Evolutionary conservation across 345 rosid species (phyloP).

Genomic region (Nasturtium officinale): DNA sequence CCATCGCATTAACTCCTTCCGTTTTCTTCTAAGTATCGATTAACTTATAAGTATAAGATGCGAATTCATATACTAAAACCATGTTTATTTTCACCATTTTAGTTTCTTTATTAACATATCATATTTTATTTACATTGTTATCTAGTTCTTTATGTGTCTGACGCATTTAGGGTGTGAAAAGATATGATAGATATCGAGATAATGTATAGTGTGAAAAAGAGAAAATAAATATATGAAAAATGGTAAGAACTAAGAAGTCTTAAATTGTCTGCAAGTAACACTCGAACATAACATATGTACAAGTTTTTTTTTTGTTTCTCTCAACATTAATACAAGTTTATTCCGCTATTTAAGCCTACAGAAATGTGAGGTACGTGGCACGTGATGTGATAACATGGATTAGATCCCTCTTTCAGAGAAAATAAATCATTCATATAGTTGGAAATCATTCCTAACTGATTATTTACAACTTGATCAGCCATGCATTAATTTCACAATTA

Average conservation of each 20-base stretch:
- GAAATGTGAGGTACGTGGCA: constrained; percentile 27
- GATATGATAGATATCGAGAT: neutral
- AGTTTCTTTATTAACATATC: too few relatives aligned
- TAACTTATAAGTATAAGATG: too few relatives aligned
- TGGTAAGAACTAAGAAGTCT: neutral
- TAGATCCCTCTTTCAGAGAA: constrained; percentile 35
- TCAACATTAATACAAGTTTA: constrained; percentile 4
- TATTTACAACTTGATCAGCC: constrained; percentile 22
- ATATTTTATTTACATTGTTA: too few relatives aligned
- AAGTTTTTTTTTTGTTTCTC: too few relatives aligned
- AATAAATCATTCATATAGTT: neutral
- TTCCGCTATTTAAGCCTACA: constrained; percentile 29
- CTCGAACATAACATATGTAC: too few relatives aligned
- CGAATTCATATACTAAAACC: too few relatives aligned
- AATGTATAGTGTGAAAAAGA: constrained; percentile 13
- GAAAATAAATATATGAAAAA: neutral
- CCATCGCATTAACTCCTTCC: too few relatives aligned
- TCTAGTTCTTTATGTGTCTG: too few relatives aligned
- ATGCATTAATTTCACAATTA: neutral
- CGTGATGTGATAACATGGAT: constrained; percentile 36
- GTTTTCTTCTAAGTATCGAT: too few relatives aligned
- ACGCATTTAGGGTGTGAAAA: too few relatives aligned
- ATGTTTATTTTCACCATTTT: too few relatives aligned
- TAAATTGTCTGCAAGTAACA: neutral
- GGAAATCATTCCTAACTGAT: neutral